phyloP scores from a whole-genome alignment of 1,284 basidiomycete genomes.

The Irpex sp. region DNA sequence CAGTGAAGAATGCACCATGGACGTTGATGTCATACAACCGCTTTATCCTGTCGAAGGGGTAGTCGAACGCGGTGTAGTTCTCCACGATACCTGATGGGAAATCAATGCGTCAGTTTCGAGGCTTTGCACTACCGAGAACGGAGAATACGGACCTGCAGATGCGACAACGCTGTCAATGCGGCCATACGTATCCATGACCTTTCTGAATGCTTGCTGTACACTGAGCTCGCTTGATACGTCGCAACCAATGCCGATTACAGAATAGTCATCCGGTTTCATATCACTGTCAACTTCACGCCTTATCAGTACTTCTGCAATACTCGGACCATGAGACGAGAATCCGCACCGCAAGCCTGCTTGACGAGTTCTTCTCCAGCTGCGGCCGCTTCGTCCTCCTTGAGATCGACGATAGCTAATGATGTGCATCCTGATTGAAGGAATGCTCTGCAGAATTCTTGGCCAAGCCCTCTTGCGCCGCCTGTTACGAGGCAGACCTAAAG shows the following conservation, averaged over 20 bases:
- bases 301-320: constrained; percentile 27
- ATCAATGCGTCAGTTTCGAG: background rate
- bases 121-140: background rate
- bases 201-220: constrained; percentile 71
- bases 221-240: constrained; percentile 84
- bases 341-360: constrained; percentile 44
- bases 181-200: constrained; percentile 74
- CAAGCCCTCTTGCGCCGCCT: constrained; percentile 90
- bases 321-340: constrained; percentile 13
- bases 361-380: constrained; percentile 74
- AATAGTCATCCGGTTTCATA: constrained; percentile 56
- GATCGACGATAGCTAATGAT: constrained; percentile 79
- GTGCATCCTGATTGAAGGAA: constrained; percentile 88
- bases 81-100: constrained; percentile 74
- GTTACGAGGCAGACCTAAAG: constrained; percentile 86
- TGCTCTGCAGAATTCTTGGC: constrained; percentile 85
- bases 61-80: constrained; percentile 88
- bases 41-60: constrained; percentile 81
- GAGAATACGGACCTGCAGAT: constrained; percentile 66
- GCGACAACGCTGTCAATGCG: constrained; percentile 84
- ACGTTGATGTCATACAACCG: constrained; percentile 91
- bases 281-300: constrained; percentile 56
- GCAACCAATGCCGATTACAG: constrained; percentile 78
- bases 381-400: constrained; percentile 72
- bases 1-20: constrained; percentile 90